Conservation (phyloP, 164 flowering plant species). For the Saururus chinensis region DNA sequence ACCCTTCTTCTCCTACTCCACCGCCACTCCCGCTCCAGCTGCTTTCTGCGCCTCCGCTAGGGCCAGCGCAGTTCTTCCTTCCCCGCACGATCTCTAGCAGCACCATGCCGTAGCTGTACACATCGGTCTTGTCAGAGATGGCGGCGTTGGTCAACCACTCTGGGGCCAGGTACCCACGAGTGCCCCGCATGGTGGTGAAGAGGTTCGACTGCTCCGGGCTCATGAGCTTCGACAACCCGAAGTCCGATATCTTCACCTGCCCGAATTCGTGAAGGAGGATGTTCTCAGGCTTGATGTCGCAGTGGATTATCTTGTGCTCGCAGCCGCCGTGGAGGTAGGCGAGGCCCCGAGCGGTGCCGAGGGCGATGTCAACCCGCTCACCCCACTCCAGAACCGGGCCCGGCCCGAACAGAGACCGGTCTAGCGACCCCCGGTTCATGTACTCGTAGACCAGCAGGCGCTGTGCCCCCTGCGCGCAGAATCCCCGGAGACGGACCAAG, state of each 20-base stretch:
- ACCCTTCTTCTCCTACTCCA: slow-evolving; percentile 19
- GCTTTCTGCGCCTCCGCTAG: neutral
- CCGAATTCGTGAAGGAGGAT: slow-evolving; percentile 56
- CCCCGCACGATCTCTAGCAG: slow-evolving; percentile 76
- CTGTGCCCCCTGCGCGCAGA: slow-evolving; percentile 58
- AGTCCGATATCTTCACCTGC: slow-evolving; percentile 80
- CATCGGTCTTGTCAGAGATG: slow-evolving; percentile 82
- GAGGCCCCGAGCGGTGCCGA: slow-evolving; percentile 80
- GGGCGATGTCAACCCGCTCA: slow-evolving; percentile 74
- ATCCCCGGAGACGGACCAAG: slow-evolving; percentile 69
- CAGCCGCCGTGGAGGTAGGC: slow-evolving; percentile 82
- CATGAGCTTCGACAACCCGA: slow-evolving; percentile 78
- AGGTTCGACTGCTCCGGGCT: slow-evolving; percentile 58
- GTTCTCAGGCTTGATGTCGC: slow-evolving; percentile 88
- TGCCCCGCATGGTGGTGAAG: slow-evolving; percentile 91
- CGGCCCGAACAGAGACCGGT: slow-evolving; percentile 51
- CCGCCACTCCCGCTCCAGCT: slow-evolving; percentile 11
- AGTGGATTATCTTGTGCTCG: slow-evolving; percentile 73
- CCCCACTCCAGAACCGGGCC: slow-evolving; percentile 78
- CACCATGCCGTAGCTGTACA: slow-evolving; percentile 93
- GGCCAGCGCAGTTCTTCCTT: slow-evolving; percentile 51
- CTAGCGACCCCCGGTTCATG: slow-evolving; percentile 81
- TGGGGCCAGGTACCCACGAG: slow-evolving; percentile 91
- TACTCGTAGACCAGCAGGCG: slow-evolving; percentile 77
- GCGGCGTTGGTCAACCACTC: slow-evolving; percentile 94